Base-by-base conservation (phyloP, 306 rosid species). In the Gastrolobium villosum region DNA sequence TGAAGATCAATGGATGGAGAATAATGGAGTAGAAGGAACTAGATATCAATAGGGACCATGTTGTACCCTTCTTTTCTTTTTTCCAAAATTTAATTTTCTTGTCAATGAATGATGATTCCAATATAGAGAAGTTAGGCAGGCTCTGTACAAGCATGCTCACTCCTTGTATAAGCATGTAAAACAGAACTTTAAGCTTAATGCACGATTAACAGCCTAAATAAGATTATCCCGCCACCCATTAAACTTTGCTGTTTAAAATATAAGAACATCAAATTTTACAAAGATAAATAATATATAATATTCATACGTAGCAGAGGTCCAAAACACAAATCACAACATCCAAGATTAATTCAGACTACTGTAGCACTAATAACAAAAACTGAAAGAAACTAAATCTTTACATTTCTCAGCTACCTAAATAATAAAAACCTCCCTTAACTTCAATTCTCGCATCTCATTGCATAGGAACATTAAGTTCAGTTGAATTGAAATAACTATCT, bases 11-110 rank as follows among this genome's bases (percentile, higher is more conserved):
- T 65, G 79, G 43, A 70, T 63, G 60, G 56, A 76, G 70, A 82
- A 76, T 44, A 79, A 72, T 55, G 82, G 79, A 76, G 86, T 68
- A 62, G 79, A 84, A 85, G 85, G 80, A 87, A 88, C 55, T 85
- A 81, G 84, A 86, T 86, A 65, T 84, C 79, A 77, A 79, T 72
- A 65, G 63, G 81, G 76, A 60, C 67, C 61, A 7, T 57, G 26
- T 20, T 20, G 14, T 70, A 30, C 61, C 28, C 64, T 56, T 67
- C 66, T 30, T 67, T n/a, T 65, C 26, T 74, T 28, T 55, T 75
- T 84, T 77, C 66, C 84, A 54, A 76, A 83, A 74, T 84, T 83
- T 74, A 82, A 49, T 84, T 92, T 74, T 62, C 50, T 81, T 78
- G 87, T 85, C 80, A 81, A 65, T 83, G 82, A 78, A 86, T 76